Conservation (phyloP, 768 basidiomycete species). For the Galerina sulciceps region DNA sequence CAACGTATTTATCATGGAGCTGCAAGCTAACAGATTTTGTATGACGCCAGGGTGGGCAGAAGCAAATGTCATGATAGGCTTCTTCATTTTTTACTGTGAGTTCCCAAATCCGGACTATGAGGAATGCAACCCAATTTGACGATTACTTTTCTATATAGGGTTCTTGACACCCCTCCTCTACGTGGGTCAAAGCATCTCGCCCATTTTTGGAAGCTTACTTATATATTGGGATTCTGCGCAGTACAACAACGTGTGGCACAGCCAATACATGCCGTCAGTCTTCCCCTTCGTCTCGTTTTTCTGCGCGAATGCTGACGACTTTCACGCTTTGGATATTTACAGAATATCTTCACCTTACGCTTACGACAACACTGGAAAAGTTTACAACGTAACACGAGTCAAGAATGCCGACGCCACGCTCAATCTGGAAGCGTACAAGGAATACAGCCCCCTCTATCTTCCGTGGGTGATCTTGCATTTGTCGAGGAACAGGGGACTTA, state of each 20-base stretch:
- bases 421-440: constrained; percentile 46
- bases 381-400: constrained; percentile 48
- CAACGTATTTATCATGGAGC: neutral
- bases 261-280: constrained; percentile 60
- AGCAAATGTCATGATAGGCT: constrained; percentile 66
- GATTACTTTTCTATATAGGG: constrained; percentile 33
- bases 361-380: constrained; percentile 60
- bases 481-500: neutral
- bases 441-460: constrained; percentile 51
- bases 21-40: neutral
- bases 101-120: neutral
- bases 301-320: neutral
- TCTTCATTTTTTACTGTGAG: constrained; percentile 69
- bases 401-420: constrained; percentile 43
- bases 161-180: constrained; percentile 54
- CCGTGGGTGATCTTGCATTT: constrained; percentile 34
- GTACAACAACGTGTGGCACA: constrained; percentile 61
- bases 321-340: neutral
- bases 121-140: neutral
- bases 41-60: constrained; percentile 67
- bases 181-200: constrained; percentile 28
- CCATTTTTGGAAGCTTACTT: neutral
- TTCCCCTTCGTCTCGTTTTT: neutral
- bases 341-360: constrained; percentile 52
- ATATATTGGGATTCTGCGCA: constrained; percentile 20